Evolutionary conservation across 73 alveolate genomes (phyloP).

Genomic region (Tetrahymena elliotti): DNA sequence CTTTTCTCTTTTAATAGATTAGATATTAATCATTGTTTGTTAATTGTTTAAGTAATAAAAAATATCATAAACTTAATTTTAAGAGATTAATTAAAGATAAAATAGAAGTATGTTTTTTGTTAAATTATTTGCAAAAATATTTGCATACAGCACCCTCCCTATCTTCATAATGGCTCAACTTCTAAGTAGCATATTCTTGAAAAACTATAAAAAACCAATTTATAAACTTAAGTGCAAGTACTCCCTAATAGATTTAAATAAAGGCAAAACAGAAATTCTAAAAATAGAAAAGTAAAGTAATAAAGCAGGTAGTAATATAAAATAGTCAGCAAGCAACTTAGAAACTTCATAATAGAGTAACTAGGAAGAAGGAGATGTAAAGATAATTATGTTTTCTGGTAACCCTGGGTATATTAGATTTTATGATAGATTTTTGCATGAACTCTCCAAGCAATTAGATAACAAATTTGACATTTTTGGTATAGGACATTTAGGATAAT

Average conservation of each 20-base stretch:
- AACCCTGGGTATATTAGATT: background rate
- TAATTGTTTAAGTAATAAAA: too few relatives aligned
- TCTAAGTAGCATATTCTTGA: background rate
- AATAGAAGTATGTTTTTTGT: background rate
- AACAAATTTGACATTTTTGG: background rate
- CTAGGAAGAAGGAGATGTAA: background rate
- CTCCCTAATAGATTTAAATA: background rate
- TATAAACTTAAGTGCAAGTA: background rate
- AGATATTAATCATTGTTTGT: background rate
- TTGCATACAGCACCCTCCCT: background rate
- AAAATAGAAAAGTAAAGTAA: background rate
- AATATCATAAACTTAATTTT: background rate
- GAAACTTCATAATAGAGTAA: background rate
- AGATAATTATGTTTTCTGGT: background rate
- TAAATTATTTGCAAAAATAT: background rate
- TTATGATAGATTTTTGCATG: background rate
- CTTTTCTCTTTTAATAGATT: too few relatives aligned
- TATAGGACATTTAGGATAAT: background rate
- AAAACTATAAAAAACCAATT: background rate
- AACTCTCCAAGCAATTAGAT: background rate
- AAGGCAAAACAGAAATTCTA: background rate
- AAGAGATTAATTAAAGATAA: background rate
- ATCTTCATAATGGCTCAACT: background rate
- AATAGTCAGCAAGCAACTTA: background rate
- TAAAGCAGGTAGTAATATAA: background rate